phyloP scores from a whole-genome alignment of 805 yeast species.

The Zygosaccharomyces gambellarensis region DNA sequence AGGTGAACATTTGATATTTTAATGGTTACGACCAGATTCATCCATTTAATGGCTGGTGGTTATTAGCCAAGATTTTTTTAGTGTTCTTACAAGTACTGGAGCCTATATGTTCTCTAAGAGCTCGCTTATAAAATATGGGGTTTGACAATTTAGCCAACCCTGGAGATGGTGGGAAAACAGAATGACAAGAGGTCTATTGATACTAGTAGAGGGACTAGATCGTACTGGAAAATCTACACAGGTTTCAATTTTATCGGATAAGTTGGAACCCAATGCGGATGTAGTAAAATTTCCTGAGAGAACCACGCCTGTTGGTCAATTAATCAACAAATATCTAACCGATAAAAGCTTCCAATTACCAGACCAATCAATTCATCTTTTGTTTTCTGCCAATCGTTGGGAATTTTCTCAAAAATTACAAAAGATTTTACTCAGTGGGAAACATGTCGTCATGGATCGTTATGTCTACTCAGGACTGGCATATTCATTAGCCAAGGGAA shows the following conservation, averaged over 20 bases:
- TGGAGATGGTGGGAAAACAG: background rate
- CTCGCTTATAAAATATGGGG: background rate
- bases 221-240: constrained; percentile 95
- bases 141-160: background rate
- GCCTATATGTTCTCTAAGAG: background rate
- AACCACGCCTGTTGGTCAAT: constrained; percentile 70
- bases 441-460: constrained; percentile 68
- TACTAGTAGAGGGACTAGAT: constrained; percentile 89
- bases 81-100: no score
- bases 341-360: constrained; percentile 46
- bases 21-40: no score
- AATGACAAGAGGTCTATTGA: constrained; percentile 58
- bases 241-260: constrained; percentile 39
- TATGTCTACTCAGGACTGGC: constrained; percentile 92
- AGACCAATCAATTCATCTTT: constrained; percentile 79
- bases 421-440: constrained; percentile 45
- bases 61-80: no score
- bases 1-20: no score
- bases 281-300: constrained; percentile 85
- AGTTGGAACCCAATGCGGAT: constrained; percentile 35
- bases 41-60: no score
- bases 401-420: constrained; percentile 55
- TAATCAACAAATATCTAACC: constrained; percentile 69
- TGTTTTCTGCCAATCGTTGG: constrained; percentile 95
- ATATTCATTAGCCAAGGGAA: constrained; percentile 73